Conservation (phyloP, 1,284 basidiomycete species). For the Rugiboletus extremiorientalis region DNA sequence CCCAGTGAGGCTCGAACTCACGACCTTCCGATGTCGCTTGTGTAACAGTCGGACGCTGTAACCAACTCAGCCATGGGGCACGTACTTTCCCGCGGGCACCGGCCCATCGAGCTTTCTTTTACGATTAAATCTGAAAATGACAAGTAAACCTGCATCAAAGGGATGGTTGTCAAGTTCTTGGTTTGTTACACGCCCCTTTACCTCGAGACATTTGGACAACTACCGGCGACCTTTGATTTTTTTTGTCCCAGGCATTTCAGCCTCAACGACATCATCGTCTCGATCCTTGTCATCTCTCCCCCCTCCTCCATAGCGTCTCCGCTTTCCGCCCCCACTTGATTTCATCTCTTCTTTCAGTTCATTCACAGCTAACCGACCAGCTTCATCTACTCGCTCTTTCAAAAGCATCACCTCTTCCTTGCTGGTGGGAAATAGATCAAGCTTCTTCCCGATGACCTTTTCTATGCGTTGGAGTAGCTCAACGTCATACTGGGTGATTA, state of each 20-base stretch:
- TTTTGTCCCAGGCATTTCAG: conserved; percentile 66
- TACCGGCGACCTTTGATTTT: conserved; percentile 44
- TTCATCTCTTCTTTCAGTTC: conserved; percentile 73
- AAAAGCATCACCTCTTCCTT: conserved; percentile 89
- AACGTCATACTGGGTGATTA: conserved; percentile 98
- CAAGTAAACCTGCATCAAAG: too few species aligned
- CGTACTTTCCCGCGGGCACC: too few species aligned
- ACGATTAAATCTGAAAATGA: too few species aligned
- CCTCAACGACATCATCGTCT: conserved; percentile 86
- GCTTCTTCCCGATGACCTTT: conserved; percentile 88
- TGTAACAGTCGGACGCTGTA: conserved; percentile 80
- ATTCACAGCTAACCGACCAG: conserved; percentile 77
- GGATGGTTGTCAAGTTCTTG: too few species aligned
- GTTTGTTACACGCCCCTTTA: too few species aligned
- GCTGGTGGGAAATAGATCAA: conserved; percentile 90
- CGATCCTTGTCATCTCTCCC: conserved; percentile 75
- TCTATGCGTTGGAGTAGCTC: conserved; percentile 96
- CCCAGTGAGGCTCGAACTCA: conserved; percentile 75
- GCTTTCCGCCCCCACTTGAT: conserved; percentile 53
- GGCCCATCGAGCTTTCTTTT: too few species aligned
- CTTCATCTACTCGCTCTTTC: conserved; percentile 89
- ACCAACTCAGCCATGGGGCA: conserved; percentile 84
- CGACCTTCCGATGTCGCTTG: conserved; percentile 59
- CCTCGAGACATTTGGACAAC: not conserved
- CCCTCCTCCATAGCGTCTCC: conserved; percentile 48